These are phyloP conservation scores for Talaromyces sp. DNA, from an alignment of 2,329 filamentous ascomycete species.

Conservation along the genomic window DNA sequence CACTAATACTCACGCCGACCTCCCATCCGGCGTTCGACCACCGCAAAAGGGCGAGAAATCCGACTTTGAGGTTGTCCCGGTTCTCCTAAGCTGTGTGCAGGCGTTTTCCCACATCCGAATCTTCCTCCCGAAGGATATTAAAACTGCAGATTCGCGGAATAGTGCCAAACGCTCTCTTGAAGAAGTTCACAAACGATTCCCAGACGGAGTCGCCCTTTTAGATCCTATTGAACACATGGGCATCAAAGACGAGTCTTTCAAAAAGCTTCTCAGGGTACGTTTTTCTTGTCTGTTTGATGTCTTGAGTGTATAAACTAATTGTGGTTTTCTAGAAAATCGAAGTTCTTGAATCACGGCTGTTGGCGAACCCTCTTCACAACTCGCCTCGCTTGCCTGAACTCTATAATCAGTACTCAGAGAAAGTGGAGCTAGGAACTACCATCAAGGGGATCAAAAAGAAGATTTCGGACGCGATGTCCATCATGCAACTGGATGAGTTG, in stretches of 20 bases:
- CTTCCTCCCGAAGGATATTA: constrained; percentile 73
- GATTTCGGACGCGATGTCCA: constrained; percentile 76
- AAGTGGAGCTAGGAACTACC: constrained; percentile 68
- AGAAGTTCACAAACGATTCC: constrained; percentile 82
- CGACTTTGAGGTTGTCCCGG: constrained; percentile 77
- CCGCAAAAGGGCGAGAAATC: constrained; percentile 58
- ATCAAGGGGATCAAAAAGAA: constrained; percentile 87
- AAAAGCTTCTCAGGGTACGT: constrained; percentile 68
- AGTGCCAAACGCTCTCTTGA: constrained; percentile 62
- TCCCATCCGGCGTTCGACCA: constrained; percentile 59
- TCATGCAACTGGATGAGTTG: constrained; percentile 90
- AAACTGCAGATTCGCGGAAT: constrained; percentile 62
- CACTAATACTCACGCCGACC: constrained; percentile 57
- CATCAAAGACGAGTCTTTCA: constrained; percentile 88
- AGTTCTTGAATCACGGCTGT: constrained; percentile 81
- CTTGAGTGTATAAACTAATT: constrained; percentile 14
- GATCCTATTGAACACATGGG: constrained; percentile 96
- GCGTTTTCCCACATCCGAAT: constrained; percentile 78
- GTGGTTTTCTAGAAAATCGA: constrained; percentile 75
- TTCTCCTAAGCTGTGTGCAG: constrained; percentile 79
- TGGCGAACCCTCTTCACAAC: constrained; percentile 86
- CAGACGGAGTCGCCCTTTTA: constrained; percentile 80
- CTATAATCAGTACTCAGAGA: constrained; percentile 80
- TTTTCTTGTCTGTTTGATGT: not conserved
- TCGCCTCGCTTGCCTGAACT: constrained; percentile 77